Percentiles rank a stretch among this genome's conserved stretches.
These are phyloP conservation scores for Leavenworthia alabamica DNA, from an alignment of 345 rosid species.

Conservation along the genomic window DNA sequence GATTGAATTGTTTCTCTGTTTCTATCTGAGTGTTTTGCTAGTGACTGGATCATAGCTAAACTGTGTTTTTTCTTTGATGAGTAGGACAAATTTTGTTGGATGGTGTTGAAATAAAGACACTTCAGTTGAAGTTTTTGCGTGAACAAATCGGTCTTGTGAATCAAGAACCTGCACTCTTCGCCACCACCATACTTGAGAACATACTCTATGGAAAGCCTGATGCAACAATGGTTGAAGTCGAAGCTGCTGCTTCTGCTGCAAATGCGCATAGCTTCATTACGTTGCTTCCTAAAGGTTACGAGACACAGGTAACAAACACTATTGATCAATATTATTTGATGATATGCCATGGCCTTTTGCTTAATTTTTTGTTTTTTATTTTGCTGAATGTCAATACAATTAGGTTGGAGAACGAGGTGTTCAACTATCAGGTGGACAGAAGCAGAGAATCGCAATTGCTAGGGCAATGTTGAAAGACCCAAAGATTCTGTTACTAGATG, in stretches of 20 bases:
- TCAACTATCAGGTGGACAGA: conserved; percentile 97
- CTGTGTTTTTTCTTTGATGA: conserved; percentile 18
- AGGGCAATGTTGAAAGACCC: conserved; percentile 97
- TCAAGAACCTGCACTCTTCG: conserved; percentile 98
- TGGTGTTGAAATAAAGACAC: conserved; percentile 74
- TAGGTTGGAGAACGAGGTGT: conserved; percentile 98
- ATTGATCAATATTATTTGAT: neutral
- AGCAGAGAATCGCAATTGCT: conserved; percentile 97
- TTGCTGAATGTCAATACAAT: neutral
- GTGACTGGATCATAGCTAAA: conserved; percentile 2
- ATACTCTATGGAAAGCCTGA: conserved; percentile 86
- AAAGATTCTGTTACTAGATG: conserved; percentile 89
- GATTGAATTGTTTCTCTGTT: neutral
- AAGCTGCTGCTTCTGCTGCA: conserved; percentile 88
- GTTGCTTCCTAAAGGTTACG: conserved; percentile 90
- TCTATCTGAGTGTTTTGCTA: neutral
- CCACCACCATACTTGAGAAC: conserved; percentile 90
- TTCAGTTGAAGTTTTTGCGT: conserved; percentile 82
- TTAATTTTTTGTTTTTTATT: neutral
- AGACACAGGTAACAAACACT: conserved; percentile 62
- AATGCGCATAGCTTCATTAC: conserved; percentile 93
- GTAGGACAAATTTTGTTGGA: conserved; percentile 91
- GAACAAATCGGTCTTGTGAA: conserved; percentile 94
- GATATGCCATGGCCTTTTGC: neutral
- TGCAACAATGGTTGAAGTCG: conserved; percentile 85